A percentile compares a stretch with the other conserved stretches of the same genome.
Evolutionary conservation across 768 basidiomycete genomes (phyloP).

Genomic region (Dictyophora rubrovolvata): DNA sequence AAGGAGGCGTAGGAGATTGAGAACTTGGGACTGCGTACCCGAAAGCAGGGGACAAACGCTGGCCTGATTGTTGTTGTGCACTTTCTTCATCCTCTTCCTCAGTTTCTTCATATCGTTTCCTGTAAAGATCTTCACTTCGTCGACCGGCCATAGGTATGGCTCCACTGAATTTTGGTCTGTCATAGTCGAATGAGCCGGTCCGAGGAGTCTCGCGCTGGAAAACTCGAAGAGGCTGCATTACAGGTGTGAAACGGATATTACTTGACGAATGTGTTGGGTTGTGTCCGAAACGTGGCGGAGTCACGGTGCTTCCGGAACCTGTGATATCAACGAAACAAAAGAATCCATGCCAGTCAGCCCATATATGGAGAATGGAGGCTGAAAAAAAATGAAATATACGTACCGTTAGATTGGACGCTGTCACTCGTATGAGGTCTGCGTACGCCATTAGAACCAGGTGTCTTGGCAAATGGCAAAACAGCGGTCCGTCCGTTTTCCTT

Average conservation of each 20-base stretch:
- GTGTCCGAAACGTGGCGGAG: slow-evolving; percentile 6
- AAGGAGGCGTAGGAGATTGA: not conserved
- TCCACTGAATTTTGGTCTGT: not conserved
- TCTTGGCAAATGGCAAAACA: not conserved
- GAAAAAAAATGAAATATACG: not conserved
- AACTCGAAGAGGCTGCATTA: not conserved
- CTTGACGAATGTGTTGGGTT: slow-evolving; percentile 1
- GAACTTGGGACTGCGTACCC: not conserved
- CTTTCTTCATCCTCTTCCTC: not conserved
- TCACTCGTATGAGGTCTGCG: slow-evolving; percentile 7
- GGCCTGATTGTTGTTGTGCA: not conserved
- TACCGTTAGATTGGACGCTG: not conserved
- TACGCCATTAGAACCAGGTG: not conserved
- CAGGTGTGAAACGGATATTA: not conserved
- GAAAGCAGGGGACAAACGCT: not conserved
- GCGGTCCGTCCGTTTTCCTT: not conserved
- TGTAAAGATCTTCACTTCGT: not conserved
- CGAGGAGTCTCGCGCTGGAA: slow-evolving; percentile 1
- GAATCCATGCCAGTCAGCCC: not conserved
- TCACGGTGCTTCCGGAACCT: slow-evolving; percentile 1
- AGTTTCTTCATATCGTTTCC: not conserved
- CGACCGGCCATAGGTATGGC: not conserved
- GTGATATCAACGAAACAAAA: not conserved
- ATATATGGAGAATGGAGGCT: not conserved
- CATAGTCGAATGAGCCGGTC: slow-evolving; percentile 4